phyloP scores from a whole-genome alignment of 208 protist genomes.

The Crithidia mellificae region DNA sequence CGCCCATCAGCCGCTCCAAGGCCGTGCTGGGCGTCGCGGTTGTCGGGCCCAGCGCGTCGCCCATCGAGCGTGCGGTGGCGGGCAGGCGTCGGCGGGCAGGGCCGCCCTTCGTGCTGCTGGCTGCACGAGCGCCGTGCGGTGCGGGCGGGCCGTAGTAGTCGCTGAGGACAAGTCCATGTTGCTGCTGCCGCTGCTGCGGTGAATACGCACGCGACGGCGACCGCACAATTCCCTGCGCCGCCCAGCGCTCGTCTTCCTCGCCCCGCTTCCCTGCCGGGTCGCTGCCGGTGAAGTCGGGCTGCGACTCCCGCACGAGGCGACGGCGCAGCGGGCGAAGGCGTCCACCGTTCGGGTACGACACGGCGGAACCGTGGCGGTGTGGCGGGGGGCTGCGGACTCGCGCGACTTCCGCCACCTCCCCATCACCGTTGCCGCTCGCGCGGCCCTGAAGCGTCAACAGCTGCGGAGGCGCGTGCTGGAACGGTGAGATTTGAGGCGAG shows the following conservation, averaged over 20 bases:
- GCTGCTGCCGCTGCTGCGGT: not conserved
- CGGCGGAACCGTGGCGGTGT: not conserved
- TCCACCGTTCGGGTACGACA: not conserved
- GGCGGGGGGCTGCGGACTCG: no score
- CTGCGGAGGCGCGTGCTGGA: no score
- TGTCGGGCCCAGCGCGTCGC: not conserved
- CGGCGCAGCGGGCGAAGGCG: not conserved
- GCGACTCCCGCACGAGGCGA: no score
- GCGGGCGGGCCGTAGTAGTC: not conserved
- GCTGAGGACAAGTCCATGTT: not conserved
- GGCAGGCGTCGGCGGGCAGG: not conserved
- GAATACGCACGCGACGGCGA: not conserved
- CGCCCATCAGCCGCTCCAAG: slow-evolving; percentile 28
- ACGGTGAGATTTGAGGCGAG: no score
- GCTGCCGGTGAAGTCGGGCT: no score
- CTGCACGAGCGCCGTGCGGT: not conserved
- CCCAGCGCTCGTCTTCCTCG: not conserved
- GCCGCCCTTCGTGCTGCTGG: not conserved
- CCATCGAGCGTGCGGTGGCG: not conserved
- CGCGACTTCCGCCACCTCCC: slow-evolving; percentile 1
- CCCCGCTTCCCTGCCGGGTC: not conserved
- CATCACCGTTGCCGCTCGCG: not conserved
- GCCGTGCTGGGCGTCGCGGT: not conserved
- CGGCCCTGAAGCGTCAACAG: not conserved
- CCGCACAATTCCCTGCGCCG: not conserved